A percentile compares a stretch with the other conserved stretches of the same genome.
These are phyloP conservation scores for Penicillium sp. DNA, from an alignment of 2,329 filamentous ascomycete species.

Conservation along the genomic window DNA sequence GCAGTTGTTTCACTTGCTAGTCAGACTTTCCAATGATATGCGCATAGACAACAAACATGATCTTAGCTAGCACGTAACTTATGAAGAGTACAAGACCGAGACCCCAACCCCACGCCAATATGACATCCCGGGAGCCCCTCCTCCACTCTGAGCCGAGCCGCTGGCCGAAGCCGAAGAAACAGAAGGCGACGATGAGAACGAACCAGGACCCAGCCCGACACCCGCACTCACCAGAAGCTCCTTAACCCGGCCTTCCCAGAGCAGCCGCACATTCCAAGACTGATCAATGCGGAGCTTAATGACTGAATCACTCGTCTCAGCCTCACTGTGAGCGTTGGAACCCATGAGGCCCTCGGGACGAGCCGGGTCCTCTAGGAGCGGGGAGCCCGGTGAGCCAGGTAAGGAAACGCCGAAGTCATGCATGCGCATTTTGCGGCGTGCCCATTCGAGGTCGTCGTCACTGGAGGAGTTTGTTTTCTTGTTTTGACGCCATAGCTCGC, in stretches of 20 bases:
- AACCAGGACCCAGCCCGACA: constrained; percentile 68
- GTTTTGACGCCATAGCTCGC: constrained; percentile 80
- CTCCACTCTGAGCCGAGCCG: constrained; percentile 28
- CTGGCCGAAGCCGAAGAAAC: constrained; percentile 23
- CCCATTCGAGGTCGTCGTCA: constrained; percentile 46
- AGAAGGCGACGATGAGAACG: constrained; percentile 32
- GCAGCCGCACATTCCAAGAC: constrained; percentile 75
- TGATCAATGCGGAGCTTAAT: constrained; percentile 89
- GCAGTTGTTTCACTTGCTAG: neutral
- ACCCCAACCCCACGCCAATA: constrained; percentile 45
- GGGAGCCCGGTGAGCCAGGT: constrained; percentile 17
- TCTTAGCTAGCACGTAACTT: constrained; percentile 7
- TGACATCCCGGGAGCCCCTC: constrained; percentile 27
- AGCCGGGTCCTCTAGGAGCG: constrained; percentile 17
- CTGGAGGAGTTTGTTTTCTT: constrained; percentile 31
- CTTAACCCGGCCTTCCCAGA: constrained; percentile 93
- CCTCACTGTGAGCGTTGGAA: constrained; percentile 33
- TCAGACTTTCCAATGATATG: neutral
- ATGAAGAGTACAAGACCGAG: constrained; percentile 44
- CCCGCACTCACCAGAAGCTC: constrained; percentile 90
- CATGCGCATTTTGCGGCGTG: constrained; percentile 37
- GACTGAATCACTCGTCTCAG: constrained; percentile 75
- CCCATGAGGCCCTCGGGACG: constrained; percentile 11
- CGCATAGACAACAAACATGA: neutral
- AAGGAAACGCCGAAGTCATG: constrained; percentile 25